Conservation (phyloP, 1,284 basidiomycete genomes). For the Fomitopsis palustris region DNA sequence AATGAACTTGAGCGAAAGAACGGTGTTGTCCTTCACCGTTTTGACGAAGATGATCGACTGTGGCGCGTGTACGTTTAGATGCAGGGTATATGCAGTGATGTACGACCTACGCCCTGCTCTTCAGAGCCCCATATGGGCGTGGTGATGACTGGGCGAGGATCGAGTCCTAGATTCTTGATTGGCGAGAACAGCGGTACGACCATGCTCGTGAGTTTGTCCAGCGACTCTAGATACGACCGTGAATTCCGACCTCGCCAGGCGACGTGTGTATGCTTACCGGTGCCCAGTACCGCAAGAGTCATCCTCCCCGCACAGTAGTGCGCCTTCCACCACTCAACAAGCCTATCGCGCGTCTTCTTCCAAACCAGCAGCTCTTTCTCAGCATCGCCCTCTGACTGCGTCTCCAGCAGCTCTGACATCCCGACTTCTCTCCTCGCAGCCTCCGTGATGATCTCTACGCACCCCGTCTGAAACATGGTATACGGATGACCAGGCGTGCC, state of each 20-base stretch:
- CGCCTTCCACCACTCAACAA: conserved; percentile 65
- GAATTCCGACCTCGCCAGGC: not conserved
- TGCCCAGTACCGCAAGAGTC: conserved; percentile 43
- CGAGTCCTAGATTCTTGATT: conserved; percentile 44
- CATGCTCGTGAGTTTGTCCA: conserved; percentile 24
- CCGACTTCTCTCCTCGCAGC: conserved; percentile 17
- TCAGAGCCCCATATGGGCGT: conserved; percentile 30
- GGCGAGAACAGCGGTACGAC: conserved; percentile 38
- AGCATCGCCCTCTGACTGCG: conserved; percentile 7
- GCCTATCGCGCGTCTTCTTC: conserved; percentile 53
- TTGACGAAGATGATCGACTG: conserved; percentile 56
- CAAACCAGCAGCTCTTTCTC: conserved; percentile 35
- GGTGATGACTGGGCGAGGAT: conserved; percentile 33
- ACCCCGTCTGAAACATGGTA: conserved; percentile 66
- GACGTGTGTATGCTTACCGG: conserved; percentile 15
- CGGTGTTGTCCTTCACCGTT: conserved; percentile 59
- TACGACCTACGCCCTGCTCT: conserved; percentile 37
- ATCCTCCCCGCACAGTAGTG: conserved; percentile 69
- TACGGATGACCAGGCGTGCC: conserved; percentile 49
- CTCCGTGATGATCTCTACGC: conserved; percentile 46
- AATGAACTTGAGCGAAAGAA: conserved; percentile 53
- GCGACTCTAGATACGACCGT: conserved; percentile 14
- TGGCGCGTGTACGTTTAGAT: not conserved
- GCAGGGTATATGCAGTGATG: not conserved
- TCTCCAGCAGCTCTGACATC: conserved; percentile 1